These are phyloP conservation scores for Trichoderma virens DNA, from an alignment of 495 filamentous ascomycete genomes.

Conservation along the genomic window DNA sequence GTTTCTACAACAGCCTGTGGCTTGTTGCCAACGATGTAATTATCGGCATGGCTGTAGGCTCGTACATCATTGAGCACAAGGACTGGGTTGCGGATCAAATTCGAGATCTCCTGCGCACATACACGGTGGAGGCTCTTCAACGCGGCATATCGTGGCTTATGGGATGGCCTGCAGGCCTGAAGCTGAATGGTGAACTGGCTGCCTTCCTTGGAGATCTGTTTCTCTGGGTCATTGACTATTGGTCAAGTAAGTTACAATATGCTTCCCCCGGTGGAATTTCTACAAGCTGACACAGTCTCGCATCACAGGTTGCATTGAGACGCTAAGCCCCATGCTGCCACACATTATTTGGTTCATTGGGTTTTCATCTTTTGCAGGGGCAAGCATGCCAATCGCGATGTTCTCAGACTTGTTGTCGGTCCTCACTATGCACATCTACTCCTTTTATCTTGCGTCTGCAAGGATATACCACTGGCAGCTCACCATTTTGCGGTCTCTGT, in stretches of 20 bases:
- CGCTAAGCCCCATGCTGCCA: conserved; percentile 71
- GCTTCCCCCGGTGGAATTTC: conserved; percentile 11
- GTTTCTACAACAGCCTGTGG: conserved; percentile 98
- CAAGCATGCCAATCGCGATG: conserved; percentile 92
- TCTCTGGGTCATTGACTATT: conserved; percentile 96
- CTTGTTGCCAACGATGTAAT: conserved; percentile 98
- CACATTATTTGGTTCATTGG: conserved; percentile 88
- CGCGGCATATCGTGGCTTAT: conserved; percentile 91
- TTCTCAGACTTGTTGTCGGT: conserved; percentile 92
- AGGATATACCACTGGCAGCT: conserved; percentile 98
- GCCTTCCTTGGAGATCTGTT: conserved; percentile 91
- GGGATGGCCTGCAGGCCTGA: conserved; percentile 96
- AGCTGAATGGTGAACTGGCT: conserved; percentile 92
- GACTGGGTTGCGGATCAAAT: conserved; percentile 78
- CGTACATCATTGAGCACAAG: conserved; percentile 94
- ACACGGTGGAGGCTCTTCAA: conserved; percentile 84
- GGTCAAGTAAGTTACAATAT: conserved; percentile 57
- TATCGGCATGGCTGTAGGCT: conserved; percentile 92
- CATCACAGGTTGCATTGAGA: conserved; percentile 57
- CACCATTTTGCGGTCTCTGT: conserved; percentile 89
- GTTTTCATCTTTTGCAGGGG: conserved; percentile 88
- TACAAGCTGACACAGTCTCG: neutral
- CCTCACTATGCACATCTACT: conserved; percentile 92
- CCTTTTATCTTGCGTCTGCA: conserved; percentile 92
- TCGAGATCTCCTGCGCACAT: conserved; percentile 64